A percentile compares a stretch with the other conserved stretches of the same genome.
Conservation (phyloP, 768 basidiomycete genomes). For the Phaffia australis region DNA sequence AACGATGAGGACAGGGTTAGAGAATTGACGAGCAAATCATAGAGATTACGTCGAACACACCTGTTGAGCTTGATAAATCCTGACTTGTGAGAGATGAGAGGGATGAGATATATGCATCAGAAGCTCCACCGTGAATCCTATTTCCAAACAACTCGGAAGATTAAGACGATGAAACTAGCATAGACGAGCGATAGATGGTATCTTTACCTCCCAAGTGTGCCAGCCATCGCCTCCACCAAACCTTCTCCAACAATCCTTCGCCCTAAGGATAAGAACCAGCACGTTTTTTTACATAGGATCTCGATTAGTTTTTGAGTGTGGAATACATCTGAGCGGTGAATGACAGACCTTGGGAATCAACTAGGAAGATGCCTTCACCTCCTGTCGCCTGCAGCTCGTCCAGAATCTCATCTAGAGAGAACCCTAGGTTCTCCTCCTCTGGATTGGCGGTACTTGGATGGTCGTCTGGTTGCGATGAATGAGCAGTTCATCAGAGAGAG, state of each 20-base stretch:
- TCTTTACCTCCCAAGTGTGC: constrained; percentile 6
- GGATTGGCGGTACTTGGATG: constrained; percentile 6
- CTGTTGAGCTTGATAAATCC: neutral
- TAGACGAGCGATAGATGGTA: neutral
- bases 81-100: neutral
- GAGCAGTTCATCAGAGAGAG: no score
- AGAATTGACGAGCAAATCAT: no score
- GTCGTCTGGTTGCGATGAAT: constrained; percentile 6
- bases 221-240: constrained; percentile 18
- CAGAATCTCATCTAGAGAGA: constrained; percentile 10
- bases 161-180: neutral
- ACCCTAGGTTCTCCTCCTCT: neutral
- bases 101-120: constrained; percentile 6
- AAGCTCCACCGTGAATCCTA: constrained; percentile 16
- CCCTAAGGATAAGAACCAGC: neutral
- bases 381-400: constrained; percentile 11
- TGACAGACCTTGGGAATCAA: constrained; percentile 1
- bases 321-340: no score
- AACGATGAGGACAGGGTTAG: neutral
- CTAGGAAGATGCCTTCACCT: constrained; percentile 9
- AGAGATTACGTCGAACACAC: neutral
- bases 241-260: constrained; percentile 19
- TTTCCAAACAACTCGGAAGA: neutral
- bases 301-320: no score
- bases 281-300: no score